Evolutionary conservation across 441 rosid species (phyloP).

Genomic region (Syzygium syzygioides): DNA sequence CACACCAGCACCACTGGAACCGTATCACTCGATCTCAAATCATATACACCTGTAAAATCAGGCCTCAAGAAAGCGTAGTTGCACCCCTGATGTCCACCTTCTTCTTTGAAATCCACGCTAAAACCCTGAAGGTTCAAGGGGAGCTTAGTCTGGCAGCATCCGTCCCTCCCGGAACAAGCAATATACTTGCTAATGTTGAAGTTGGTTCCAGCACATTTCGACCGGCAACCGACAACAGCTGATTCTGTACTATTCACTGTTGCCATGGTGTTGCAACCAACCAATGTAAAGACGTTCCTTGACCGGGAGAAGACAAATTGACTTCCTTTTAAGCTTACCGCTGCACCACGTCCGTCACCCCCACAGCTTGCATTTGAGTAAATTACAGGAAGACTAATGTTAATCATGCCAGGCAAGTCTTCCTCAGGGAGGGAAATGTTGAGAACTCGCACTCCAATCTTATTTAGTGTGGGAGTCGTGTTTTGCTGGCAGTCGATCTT

Average conservation of each 20-base stretch:
- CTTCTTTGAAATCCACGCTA: neutral
- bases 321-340: neutral
- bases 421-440: neutral
- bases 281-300: neutral
- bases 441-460: neutral
- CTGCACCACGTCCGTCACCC: neutral
- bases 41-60: neutral
- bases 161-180: neutral
- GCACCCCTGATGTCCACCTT: neutral
- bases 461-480: too few species aligned
- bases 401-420: neutral
- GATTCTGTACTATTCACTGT: neutral
- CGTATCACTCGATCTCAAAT: neutral
- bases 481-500: neutral
- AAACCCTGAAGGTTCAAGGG: neutral
- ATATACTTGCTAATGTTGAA: neutral
- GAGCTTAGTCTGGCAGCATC: neutral
- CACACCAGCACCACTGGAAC: neutral
- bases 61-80: neutral
- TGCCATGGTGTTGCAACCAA: neutral
- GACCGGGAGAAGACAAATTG: neutral
- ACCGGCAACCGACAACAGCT: neutral
- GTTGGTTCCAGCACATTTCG: neutral
- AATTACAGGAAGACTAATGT: neutral
- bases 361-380: neutral